Evolutionary conservation across 352 stramenopile genomes (phyloP), one percentile per base, ranked within the genome.

Genomic region (Globisporangium nodosum): DNA sequence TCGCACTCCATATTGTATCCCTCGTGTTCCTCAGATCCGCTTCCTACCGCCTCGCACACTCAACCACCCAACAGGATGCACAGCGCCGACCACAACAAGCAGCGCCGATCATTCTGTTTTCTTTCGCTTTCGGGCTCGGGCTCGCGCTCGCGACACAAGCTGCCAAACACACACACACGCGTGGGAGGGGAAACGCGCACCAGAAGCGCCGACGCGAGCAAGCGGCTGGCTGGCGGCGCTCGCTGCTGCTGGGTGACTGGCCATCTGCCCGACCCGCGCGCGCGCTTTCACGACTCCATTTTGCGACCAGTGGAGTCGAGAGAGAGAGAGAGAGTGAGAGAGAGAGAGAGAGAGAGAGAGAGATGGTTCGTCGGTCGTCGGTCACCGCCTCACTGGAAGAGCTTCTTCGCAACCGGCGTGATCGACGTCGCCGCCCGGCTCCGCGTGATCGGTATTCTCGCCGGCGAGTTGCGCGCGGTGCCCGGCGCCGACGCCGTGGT

Each of bases 401-500:
- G 57, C 48, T 67, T 73, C 65, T 76, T 76, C 21, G 65, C 63
- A 35, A 76, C 62, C 24, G 65, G 54, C 20, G 69, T 52, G 43
- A 58, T 64, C 54, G 69, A n/a, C 42, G 58, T 39, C 31, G 58
- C 12, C 4, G 43, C 52, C 13, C 52, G 52, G 2, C 20, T 48
- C 35, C 58, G 58, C 48, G 50, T 58, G 12, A 48, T 46, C 45
- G 57, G 46, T 56, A 56, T 60, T 40, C 65, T 60, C 16, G 61
- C 57, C 6, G 66, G 58, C 30, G 66, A 70, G 54, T 42, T 69
- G 20, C 61, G 59, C 27, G 56, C 43, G 33, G 27, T 18, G 13
- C 27, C 31, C n/a, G 58, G 50, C 20, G 43, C 43, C 11, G 51
- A 35, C 18, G 49, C 40, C 16, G 20, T 20, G n/a, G 37, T 64